phyloP scores from a whole-genome alignment of 1,284 basidiomycete species.

The Puccinia triticina region DNA sequence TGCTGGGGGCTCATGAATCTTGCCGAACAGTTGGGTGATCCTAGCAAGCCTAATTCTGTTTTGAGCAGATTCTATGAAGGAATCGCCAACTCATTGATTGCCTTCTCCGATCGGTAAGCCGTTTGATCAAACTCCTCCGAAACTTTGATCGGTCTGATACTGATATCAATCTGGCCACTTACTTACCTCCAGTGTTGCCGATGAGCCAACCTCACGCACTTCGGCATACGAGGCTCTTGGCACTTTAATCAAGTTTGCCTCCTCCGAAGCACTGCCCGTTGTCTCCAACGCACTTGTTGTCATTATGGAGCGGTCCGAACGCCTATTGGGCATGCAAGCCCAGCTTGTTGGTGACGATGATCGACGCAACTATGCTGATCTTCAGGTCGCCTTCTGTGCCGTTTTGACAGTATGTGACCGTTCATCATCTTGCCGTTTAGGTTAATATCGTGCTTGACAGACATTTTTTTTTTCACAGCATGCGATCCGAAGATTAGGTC shows the following conservation, averaged over 20 bases:
- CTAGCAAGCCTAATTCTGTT: constrained; percentile 66
- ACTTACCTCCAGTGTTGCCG: constrained; percentile 68
- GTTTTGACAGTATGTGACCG: constrained; percentile 73
- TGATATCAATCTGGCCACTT: background rate
- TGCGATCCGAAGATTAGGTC: constrained; percentile 79
- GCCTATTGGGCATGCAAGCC: constrained; percentile 79
- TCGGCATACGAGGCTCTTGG: constrained; percentile 95
- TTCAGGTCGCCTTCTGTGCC: constrained; percentile 93
- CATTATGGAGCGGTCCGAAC: constrained; percentile 85
- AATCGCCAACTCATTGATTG: constrained; percentile 77
- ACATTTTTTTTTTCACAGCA: constrained; percentile 64
- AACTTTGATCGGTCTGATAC: constrained; percentile 14
- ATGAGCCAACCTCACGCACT: constrained; percentile 90
- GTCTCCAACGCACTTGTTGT: constrained; percentile 81
- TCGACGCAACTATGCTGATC: constrained; percentile 97
- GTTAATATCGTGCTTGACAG: constrained; percentile 2
- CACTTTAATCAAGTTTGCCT: constrained; percentile 78
- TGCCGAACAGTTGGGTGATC: constrained; percentile 75
- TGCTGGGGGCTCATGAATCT: constrained; percentile 97
- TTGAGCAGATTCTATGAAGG: constrained; percentile 88
- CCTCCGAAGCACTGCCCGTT: constrained; percentile 76
- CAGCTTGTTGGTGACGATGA: constrained; percentile 95
- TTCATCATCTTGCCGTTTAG: background rate
- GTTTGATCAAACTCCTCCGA: constrained; percentile 10
- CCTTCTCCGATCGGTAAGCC: constrained; percentile 78